phyloP scores from a whole-genome alignment of 495 filamentous ascomycete species.

The Xylaria palmicola region DNA sequence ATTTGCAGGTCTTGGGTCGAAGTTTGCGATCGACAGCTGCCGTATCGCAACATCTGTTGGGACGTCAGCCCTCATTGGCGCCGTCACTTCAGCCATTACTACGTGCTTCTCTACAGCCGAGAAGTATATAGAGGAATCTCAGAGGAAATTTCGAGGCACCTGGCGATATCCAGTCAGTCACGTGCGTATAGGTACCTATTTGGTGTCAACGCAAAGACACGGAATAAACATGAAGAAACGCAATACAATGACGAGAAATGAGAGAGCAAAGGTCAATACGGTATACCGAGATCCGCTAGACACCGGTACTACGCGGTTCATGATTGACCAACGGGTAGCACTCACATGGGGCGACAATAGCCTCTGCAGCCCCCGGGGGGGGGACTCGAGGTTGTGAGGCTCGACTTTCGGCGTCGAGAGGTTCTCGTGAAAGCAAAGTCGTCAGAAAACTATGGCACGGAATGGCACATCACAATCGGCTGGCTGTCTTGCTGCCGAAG shows the following conservation, averaged over 20 bases:
- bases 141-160: background rate
- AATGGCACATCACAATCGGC: background rate
- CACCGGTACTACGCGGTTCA: background rate
- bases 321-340: background rate
- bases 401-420: background rate
- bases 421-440: background rate
- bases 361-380: background rate
- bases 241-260: background rate
- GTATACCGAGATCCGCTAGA: background rate
- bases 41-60: background rate
- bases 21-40: background rate
- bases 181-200: background rate
- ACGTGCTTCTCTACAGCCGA: background rate
- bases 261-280: background rate
- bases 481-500: background rate
- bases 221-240: background rate
- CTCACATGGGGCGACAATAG: background rate
- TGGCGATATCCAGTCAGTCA: background rate
- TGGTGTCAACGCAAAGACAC: background rate
- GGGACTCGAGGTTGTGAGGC: background rate
- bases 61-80: background rate
- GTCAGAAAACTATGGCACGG: background rate
- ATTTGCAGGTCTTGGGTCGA: conserved; percentile 1
- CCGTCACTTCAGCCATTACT: background rate
- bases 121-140: background rate